Evolutionary conservation across 176 grass and related monocot genomes (phyloP).

Genomic region (Stipa capillata): DNA sequence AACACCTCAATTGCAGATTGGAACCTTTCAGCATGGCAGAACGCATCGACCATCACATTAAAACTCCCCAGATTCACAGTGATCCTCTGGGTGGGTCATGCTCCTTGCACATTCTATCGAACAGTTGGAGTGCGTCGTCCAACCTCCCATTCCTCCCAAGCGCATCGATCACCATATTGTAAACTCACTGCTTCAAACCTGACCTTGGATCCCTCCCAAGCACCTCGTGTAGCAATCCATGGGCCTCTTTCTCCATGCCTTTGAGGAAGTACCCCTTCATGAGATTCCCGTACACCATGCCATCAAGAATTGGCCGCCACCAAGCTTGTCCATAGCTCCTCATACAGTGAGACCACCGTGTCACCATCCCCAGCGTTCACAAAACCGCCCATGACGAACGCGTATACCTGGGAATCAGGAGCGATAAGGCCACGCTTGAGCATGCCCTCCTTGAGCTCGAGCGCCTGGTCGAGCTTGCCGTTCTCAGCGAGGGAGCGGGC

Average conservation of each 20-base stretch:
- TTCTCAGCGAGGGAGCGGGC: slow-evolving; percentile 70
- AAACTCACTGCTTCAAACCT: slow-evolving; percentile 59
- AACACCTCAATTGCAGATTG: slow-evolving; percentile 61
- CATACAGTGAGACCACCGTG: slow-evolving; percentile 40
- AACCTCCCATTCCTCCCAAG: slow-evolving; percentile 57
- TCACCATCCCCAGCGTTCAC: slow-evolving; percentile 46
- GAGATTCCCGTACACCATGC: slow-evolving; percentile 68
- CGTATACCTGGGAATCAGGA: slow-evolving; percentile 65
- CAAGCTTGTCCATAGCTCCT: slow-evolving; percentile 70
- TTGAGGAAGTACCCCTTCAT: slow-evolving; percentile 82
- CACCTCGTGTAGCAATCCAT: slow-evolving; percentile 57
- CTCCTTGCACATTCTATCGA: slow-evolving; percentile 63
- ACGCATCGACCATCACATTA: slow-evolving; percentile 78
- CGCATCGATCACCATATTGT: slow-evolving; percentile 67
- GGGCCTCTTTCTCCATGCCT: slow-evolving; percentile 58
- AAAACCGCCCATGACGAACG: slow-evolving; percentile 69
- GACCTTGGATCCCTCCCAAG: slow-evolving; percentile 55
- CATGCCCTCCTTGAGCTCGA: slow-evolving; percentile 86
- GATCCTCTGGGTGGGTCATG: slow-evolving; percentile 60
- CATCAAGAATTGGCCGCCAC: slow-evolving; percentile 40
- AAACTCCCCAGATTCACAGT: slow-evolving; percentile 64
- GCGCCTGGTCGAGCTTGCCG: slow-evolving; percentile 57
- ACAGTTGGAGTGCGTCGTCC: slow-evolving; percentile 52
- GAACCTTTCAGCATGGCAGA: slow-evolving; percentile 44
- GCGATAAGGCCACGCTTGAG: slow-evolving; percentile 49